Evolutionary conservation across 495 filamentous ascomycete species (phyloP).

Genomic region (Platismatia glauca): DNA sequence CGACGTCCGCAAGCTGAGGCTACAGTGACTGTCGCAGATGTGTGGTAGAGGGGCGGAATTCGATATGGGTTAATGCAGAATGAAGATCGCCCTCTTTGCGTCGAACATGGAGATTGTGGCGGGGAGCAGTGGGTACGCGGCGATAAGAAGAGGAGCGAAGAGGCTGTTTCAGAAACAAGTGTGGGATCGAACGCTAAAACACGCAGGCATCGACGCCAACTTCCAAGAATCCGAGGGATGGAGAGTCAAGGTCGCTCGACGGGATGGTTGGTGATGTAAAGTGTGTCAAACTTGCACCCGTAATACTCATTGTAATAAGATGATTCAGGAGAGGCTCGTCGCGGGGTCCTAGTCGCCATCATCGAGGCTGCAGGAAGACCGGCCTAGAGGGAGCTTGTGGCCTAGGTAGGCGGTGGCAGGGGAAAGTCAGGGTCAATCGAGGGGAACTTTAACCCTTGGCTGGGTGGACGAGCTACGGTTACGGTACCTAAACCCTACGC

Average conservation of each 20-base stretch:
- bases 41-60: neutral
- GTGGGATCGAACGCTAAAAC: constrained; percentile 2
- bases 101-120: constrained; percentile 5
- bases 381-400: constrained; percentile 5
- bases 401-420: constrained; percentile 12
- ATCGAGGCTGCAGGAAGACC: constrained; percentile 11
- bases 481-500: neutral
- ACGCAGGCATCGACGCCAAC: neutral
- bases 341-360: constrained; percentile 19
- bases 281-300: too few relatives aligned
- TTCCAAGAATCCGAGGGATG: neutral
- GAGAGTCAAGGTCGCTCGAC: neutral
- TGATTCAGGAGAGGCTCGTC: constrained; percentile 3
- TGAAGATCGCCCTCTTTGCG: neutral
- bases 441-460: constrained; percentile 2
- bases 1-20: neutral
- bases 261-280: neutral
- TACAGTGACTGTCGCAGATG: neutral
- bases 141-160: constrained; percentile 11
- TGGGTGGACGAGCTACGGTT: neutral
- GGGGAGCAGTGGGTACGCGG: constrained; percentile 2
- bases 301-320: neutral
- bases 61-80: neutral
- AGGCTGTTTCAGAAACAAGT: constrained; percentile 11
- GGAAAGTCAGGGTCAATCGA: constrained; percentile 8